These are phyloP conservation scores for Cadophora malorum DNA, from an alignment of 2,329 filamentous ascomycete genomes.

Conservation along the genomic window DNA sequence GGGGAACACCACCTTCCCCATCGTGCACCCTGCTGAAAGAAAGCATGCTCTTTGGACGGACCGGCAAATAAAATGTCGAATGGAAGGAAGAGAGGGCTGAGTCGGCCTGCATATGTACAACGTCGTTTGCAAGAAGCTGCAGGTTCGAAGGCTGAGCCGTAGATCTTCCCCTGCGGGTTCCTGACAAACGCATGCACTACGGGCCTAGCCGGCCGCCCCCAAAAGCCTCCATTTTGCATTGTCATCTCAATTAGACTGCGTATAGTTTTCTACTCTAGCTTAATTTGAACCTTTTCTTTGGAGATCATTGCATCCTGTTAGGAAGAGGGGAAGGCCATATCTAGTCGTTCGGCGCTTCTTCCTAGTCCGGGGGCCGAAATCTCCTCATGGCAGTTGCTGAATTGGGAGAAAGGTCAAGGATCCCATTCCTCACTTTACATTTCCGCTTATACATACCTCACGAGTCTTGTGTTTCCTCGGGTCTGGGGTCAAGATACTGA, in stretches of 20 bases:
- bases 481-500: neutral
- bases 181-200: constrained; percentile 14
- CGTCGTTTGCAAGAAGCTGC: neutral
- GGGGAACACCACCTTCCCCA: neutral
- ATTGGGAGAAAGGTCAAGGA: neutral
- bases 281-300: neutral
- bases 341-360: neutral
- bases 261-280: neutral
- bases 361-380: neutral
- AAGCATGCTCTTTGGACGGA: neutral
- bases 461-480: constrained; percentile 4
- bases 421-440: neutral
- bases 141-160: constrained; percentile 14
- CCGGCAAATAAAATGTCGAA: too few species aligned
- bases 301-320: neutral
- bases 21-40: neutral
- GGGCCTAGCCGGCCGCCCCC: constrained; percentile 7
- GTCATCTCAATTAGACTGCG: neutral
- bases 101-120: neutral
- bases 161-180: constrained; percentile 8
- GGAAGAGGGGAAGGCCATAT: neutral
- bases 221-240: neutral
- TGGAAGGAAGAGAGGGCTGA: neutral
- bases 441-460: neutral
- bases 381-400: neutral